Conservation (phyloP, 2,329 filamentous ascomycete genomes). For the Botrytis hyacinthi region DNA sequence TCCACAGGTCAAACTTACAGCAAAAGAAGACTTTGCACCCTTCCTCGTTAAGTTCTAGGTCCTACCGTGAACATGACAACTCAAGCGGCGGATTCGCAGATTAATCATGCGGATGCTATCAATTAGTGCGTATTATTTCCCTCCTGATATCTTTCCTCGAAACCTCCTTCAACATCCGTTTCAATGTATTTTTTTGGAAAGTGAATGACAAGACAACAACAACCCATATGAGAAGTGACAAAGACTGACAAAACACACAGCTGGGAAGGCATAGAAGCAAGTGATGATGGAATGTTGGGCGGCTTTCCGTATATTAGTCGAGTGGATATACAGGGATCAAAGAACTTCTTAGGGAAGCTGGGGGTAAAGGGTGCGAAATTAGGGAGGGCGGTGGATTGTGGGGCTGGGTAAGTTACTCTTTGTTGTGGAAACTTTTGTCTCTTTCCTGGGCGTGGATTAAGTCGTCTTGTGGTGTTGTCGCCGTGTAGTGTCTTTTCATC, state of each 20-base stretch:
- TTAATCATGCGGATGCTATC: constrained; percentile 19
- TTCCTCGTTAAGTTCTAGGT: not conserved
- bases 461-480: not conserved
- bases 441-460: not conserved
- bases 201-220: not conserved
- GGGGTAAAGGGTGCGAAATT: constrained; percentile 43
- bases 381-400: constrained; percentile 41
- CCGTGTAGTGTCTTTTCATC: not conserved
- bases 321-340: constrained; percentile 69
- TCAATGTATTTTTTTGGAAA: not conserved
- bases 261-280: constrained; percentile 51
- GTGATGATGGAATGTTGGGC: constrained; percentile 76
- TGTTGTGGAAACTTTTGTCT: not conserved
- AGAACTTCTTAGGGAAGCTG: constrained; percentile 67
- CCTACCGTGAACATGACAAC: not conserved
- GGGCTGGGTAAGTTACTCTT: constrained; percentile 40
- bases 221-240: not conserved
- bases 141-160: not conserved
- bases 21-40: too few relatives aligned
- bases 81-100: constrained; percentile 7
- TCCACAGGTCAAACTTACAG: too few relatives aligned
- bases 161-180: not conserved
- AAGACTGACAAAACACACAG: not conserved
- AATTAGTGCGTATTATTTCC: constrained; percentile 8
- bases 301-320: constrained; percentile 66